Evolutionary conservation across 768 basidiomycete species (phyloP).

Genomic region (Naganishia vaughanmartiniae): DNA sequence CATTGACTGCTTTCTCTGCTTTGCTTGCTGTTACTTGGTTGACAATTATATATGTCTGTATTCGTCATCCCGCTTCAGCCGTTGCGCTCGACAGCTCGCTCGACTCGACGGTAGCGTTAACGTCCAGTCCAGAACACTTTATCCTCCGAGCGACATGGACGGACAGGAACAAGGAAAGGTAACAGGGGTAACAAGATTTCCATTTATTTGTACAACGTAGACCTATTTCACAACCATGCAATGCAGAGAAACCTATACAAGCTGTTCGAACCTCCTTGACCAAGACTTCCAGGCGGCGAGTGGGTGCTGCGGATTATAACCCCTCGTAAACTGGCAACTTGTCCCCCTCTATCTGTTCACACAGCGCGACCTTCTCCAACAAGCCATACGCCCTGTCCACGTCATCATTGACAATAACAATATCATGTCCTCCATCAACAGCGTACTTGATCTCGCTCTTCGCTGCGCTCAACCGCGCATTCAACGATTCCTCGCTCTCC

Average conservation of each 20-base stretch:
- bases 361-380: conserved; percentile 74
- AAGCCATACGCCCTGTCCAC: conserved; percentile 74
- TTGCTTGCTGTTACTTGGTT: no score
- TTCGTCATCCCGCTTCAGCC: no score
- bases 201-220: not conserved
- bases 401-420: conserved; percentile 87
- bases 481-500: conserved; percentile 69
- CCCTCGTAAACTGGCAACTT: conserved; percentile 59
- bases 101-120: no score
- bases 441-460: conserved; percentile 80
- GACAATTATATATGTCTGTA: no score
- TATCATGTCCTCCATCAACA: conserved; percentile 70
- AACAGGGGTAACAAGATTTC: conserved; percentile 1
- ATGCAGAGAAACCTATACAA: conserved; percentile 4
- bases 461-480: conserved; percentile 73
- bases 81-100: no score
- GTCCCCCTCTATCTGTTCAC: conserved; percentile 64
- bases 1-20: no score
- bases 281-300: no score
- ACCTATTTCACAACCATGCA: not conserved
- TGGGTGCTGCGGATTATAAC: conserved; percentile 18
- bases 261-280: not conserved
- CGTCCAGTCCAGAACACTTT: no score
- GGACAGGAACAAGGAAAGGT: no score
- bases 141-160: no score